Base-by-base conservation (phyloP, 352 stramenopile genomes). In the Thraustochytrium aureum region DNA sequence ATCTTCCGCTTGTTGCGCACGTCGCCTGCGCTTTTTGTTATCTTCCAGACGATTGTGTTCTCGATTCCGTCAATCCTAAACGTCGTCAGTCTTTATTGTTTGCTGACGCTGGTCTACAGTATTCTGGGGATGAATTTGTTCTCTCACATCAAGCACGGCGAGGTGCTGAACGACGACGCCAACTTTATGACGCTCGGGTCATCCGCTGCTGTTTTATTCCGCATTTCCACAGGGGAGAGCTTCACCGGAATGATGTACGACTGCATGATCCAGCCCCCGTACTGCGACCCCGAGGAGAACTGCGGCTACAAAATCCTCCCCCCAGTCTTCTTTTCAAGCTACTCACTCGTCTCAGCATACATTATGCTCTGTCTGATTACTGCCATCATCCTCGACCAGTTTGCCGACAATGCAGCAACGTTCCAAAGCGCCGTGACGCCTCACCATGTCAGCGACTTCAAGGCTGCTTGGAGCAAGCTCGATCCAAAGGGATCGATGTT, bases 171-270 rank as follows among this genome's bases (percentile, higher is more conserved):
- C 59, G 83, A 88, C 52, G 84, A 90, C 37, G 87, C 85, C 26
- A 93, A 93, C 74, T 93, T 93, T 74, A 72, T 89, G 43, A 69
- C 83, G 20, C 87, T 93, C 26, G 54, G 56, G 0, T 85, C 82
- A 1, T 87, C 87, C 22, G 85, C 93, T 73, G 61, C 90, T 43
- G 89, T 86, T 14, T 83, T 93, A 26, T 92, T 93, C 62, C 85
- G 89, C 2, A 88, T 89, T 38, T 84, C 86, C 17, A 93, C 89
- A 0, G 89, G 89, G 14, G 89, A 93, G 75, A 87, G 84, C 1
- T 93, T 87, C 86, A 93, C 92, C 62, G 87, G 88, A 33, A 87
- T 93, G 39, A 93, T 93, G 89, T 88, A 93, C 84, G 87, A 92
- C 65, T 61, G 50, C 38, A 84, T 84, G 45, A 75, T 75, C 35